Conservation (phyloP, 306 rosid species). For the Ziziphus jujuba region DNA sequence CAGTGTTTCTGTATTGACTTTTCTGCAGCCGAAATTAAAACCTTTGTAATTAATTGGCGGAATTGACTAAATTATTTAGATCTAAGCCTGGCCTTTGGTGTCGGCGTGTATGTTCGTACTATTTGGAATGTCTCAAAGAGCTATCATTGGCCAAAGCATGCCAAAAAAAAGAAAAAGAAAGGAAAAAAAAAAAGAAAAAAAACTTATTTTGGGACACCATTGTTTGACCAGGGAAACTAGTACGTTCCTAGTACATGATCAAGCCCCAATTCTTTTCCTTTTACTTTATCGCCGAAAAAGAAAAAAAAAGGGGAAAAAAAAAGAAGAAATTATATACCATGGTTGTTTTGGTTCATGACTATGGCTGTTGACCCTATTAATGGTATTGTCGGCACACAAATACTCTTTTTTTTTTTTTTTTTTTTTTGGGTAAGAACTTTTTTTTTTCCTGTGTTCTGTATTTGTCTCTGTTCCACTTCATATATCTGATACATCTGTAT, state of each 20-base stretch:
- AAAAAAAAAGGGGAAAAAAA: no score
- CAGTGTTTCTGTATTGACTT: not conserved
- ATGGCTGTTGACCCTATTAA: not conserved
- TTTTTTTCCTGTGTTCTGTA: no score
- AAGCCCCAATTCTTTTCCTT: not conserved
- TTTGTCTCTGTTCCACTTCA: no score
- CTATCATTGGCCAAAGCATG: constrained; percentile 35
- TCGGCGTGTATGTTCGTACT: constrained; percentile 6
- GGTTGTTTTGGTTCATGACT: not conserved
- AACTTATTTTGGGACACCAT: constrained; percentile 36
- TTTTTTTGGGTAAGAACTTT: no score
- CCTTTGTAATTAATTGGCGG: not conserved
- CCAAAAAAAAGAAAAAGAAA: constrained; percentile 6
- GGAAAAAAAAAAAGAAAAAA: no score
- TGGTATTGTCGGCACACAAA: constrained; percentile 25
- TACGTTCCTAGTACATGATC: no score
- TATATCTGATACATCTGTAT: no score
- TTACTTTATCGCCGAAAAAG: constrained; percentile 17
- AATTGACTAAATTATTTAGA: not conserved
- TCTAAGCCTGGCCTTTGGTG: not conserved
- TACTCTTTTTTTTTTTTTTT: constrained; percentile 1
- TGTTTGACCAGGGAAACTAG: constrained; percentile 36
- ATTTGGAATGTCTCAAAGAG: constrained; percentile 24
- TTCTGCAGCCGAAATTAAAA: not conserved
- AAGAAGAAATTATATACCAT: no score